Evolutionary conservation across 2,329 filamentous ascomycete species (phyloP), one percentile per base, ranked within the genome.

Genomic region (Cercospora canescens): DNA sequence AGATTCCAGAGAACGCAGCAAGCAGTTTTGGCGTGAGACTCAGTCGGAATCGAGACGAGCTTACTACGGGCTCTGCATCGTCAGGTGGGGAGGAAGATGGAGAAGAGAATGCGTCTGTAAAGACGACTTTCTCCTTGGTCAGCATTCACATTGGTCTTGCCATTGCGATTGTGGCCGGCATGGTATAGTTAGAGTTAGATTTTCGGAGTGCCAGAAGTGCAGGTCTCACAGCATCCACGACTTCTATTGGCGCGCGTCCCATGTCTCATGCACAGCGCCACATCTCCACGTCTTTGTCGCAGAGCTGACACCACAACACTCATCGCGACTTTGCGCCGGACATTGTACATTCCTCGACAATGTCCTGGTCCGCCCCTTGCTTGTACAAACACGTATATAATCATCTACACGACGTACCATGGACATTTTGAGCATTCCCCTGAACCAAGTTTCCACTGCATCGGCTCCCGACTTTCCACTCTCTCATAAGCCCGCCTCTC

Each of bases 321-420:
- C 59, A 45, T 62, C 60, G 32, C 30, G 34, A 45, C 48, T 62
- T 62, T 62, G 60, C 60, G 60, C 60, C 60, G 50, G 50, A 62
- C 50, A 45, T 32, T 39, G 21, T 55, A 63, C 65, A 67, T 67
- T 67, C 65, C 61, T 64, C 32, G 24, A 54, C 37, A 28, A 67
- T 67, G 65, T 52, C 50, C 48, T 58, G 39, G 56, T 32, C n/a
- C 21, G 26, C 57, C 50, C 65, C 65, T 67, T 67, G 61, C 65
- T 63, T 67, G 61, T 45, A 57, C 39, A 39, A 50, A 32, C 39
- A 57, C 59, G 65, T 60, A 50, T 54, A 67, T 58, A 32, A 55
- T 52, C 26, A 39, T 41, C 32, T 26, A 32, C 45, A 26, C 45
- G 16, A 52, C 52, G 61, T 61, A 64, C 61, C 57, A 67, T 67